Conservation (phyloP, 257 asterid genomes). For the Solanum sitiens region DNA sequence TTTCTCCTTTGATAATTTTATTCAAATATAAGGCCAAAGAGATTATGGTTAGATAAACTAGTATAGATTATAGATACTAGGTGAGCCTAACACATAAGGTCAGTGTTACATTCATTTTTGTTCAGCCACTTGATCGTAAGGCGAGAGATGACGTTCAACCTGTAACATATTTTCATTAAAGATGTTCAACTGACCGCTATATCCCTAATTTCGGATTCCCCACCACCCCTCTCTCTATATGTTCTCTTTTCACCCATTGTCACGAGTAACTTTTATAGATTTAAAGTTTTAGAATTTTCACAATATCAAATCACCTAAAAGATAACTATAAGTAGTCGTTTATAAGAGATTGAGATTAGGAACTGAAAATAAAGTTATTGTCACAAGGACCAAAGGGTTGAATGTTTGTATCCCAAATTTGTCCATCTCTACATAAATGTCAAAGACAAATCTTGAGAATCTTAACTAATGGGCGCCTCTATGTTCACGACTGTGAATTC, state of each 20-base stretch:
- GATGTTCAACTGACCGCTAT: background rate
- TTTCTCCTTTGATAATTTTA: background rate
- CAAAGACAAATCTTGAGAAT: background rate
- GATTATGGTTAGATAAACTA: background rate
- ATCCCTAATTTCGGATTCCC: background rate
- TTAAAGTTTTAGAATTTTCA: too few species aligned
- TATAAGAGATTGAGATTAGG: background rate
- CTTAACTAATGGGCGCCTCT: background rate
- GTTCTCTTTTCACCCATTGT: too few species aligned
- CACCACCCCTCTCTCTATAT: background rate
- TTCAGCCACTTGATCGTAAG: too few species aligned
- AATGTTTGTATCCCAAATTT: background rate
- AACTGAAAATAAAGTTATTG: background rate
- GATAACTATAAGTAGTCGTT: background rate
- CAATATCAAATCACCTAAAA: too few species aligned
- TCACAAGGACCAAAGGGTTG: background rate
- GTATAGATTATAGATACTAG: background rate
- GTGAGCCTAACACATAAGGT: too few species aligned
- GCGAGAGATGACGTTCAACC: too few species aligned
- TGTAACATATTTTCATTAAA: background rate
- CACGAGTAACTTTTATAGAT: too few species aligned
- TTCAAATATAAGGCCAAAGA: background rate
- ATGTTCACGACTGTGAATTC: background rate
- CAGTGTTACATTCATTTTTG: too few species aligned
- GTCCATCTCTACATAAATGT: background rate